Percentiles rank a stretch among this genome's conserved stretches.
Evolutionary conservation across 2,329 filamentous ascomycete species (phyloP).

Genomic region (Fusarium nodosum): DNA sequence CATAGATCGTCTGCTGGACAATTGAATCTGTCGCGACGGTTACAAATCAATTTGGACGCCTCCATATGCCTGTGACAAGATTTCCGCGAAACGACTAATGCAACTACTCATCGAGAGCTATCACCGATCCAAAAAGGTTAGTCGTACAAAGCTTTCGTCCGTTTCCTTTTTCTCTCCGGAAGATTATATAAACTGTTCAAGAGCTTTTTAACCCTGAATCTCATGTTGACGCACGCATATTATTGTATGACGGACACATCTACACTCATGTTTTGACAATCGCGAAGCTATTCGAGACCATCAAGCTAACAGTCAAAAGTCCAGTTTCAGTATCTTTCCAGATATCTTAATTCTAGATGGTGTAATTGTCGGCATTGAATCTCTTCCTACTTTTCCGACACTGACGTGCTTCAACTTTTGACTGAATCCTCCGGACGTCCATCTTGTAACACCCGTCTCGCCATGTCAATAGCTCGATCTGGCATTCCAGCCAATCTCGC

Average conservation of each 20-base stretch:
- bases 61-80: slow-evolving; percentile 44
- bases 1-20: slow-evolving; percentile 65
- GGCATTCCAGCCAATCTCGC: slow-evolving; percentile 87
- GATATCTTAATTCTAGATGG: slow-evolving; percentile 24
- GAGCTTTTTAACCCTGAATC: slow-evolving; percentile 78
- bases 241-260: slow-evolving; percentile 67
- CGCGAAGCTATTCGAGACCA: slow-evolving; percentile 51
- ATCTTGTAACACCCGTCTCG: slow-evolving; percentile 67
- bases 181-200: slow-evolving; percentile 69
- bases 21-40: slow-evolving; percentile 55
- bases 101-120: slow-evolving; percentile 19
- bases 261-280: slow-evolving; percentile 28
- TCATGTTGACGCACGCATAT: slow-evolving; percentile 71
- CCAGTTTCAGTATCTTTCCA: slow-evolving; percentile 36
- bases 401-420: not conserved
- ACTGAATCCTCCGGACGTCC: not conserved
- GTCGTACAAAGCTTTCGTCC: slow-evolving; percentile 48
- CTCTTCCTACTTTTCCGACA: no score
- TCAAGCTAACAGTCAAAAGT: slow-evolving; percentile 55
- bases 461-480: slow-evolving; percentile 76
- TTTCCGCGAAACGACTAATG: slow-evolving; percentile 38
- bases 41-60: slow-evolving; percentile 48
- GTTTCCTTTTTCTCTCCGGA: slow-evolving; percentile 54
- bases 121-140: slow-evolving; percentile 59
- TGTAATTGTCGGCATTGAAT: slow-evolving; percentile 31